phyloP scores from a whole-genome alignment of 2,329 filamentous ascomycete genomes.

The Xylariomycetidae sp. region DNA sequence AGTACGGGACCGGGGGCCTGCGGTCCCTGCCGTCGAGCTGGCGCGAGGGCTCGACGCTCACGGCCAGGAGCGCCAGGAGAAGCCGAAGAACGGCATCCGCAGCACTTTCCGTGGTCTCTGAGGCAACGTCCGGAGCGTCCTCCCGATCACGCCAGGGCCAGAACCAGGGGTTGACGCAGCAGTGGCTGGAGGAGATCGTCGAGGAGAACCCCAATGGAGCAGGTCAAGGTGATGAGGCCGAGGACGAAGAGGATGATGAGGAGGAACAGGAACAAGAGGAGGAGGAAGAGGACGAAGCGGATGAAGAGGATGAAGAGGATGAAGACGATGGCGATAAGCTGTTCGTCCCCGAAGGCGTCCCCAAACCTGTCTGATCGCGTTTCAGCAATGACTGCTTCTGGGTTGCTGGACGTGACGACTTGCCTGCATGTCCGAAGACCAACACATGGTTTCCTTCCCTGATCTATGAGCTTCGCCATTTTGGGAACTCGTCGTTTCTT shows the following conservation, averaged over 20 bases:
- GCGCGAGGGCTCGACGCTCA: conserved; percentile 2
- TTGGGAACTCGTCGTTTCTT: no score
- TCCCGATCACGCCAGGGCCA: conserved; percentile 2
- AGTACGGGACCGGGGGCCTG: no score
- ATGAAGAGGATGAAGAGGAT: background rate
- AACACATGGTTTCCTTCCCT: no score
- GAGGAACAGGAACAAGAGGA: background rate
- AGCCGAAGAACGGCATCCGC: conserved; percentile 3
- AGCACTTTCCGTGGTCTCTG: no score
- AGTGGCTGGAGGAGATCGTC: conserved; percentile 10
- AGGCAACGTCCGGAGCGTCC: no score
- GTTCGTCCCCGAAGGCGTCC: no score
- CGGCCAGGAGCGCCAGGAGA: background rate
- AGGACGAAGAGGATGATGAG: background rate
- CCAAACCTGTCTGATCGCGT: no score
- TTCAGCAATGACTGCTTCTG: no score
- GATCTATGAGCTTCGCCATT: no score
- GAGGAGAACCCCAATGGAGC: background rate
- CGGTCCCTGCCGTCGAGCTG: conserved; percentile 4
- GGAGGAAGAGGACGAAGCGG: background rate
- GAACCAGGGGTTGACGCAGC: conserved; percentile 4
- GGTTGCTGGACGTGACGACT: no score
- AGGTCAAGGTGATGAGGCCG: background rate
- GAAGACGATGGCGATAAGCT: background rate
- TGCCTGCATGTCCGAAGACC: no score